Base-by-base conservation (phyloP, 2,329 filamentous ascomycete species). In the Alternaria rosae region DNA sequence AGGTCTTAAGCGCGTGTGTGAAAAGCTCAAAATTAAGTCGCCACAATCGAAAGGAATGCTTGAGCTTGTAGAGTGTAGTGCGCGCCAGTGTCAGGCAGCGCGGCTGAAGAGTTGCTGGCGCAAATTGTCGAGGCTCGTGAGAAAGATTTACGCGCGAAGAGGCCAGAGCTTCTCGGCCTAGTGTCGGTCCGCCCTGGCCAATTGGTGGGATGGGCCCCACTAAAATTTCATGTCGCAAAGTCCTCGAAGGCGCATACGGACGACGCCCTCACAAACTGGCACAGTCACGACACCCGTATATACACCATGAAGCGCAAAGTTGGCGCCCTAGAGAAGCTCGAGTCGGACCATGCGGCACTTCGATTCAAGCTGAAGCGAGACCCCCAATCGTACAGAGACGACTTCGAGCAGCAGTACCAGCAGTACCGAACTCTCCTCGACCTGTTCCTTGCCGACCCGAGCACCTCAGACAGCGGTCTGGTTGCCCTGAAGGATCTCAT, bases 381-480 rank as follows among this genome's bases (percentile, higher is more conserved):
- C 81, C 93, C 94, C 47, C 88, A 89, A 86, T 98, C 98, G 20
- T 61, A 61, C 81, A 87, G 90, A 64, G 92, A 96, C 69, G 94
- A 97, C 76, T 97, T 97, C 75, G 82, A 89, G 68, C 90, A 91
- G 74, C 92, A 97, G 80, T 96, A 92, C 85, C 88, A 91, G 76
- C 94, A 97, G 79, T 98, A 97, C 86, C 90, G 94, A 78, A 91
- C 92, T 23, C 92, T 97, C 77, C 89, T 92, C 63, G 93, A 97
- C 75, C 93, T 98, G 70, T 97, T 98, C 81, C 86, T 97, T 73
- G 88, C 91, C 43, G 91, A 92, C 50, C 95, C 95, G 6, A 85
- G 89, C 13, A 91, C 91, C 10, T 90, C 91, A 54, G 92, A 91
- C 71, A 90, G 90, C 47, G 92, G 92, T 48, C 85, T 94, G 60